Conservation (phyloP, 306 rosid species). For the Cotoneaster glaucophyllus region DNA sequence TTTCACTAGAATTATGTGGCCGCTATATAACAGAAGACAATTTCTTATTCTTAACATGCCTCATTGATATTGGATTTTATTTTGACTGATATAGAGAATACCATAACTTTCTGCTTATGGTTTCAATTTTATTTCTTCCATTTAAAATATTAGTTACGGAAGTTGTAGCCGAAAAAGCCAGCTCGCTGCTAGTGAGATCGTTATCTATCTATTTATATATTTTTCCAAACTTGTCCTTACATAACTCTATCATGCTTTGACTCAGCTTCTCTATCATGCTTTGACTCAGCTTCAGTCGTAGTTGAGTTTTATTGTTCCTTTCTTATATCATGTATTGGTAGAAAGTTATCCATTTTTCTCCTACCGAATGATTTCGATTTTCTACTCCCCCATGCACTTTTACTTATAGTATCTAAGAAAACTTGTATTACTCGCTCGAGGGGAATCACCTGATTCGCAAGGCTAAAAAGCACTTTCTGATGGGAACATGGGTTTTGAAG, state of each 20-base stretch:
- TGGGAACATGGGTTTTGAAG: neutral
- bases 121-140: neutral
- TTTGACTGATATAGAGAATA: neutral
- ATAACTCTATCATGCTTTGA: neutral
- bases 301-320: neutral
- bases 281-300: neutral
- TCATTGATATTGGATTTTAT: neutral
- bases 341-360: neutral
- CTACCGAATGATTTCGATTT: neutral
- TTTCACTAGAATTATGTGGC: too few relatives aligned
- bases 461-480: neutral
- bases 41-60: neutral
- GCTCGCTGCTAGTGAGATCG: neutral
- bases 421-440: neutral
- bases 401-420: neutral
- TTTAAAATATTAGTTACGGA: neutral
- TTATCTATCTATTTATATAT: neutral
- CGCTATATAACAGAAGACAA: neutral
- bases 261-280: neutral
- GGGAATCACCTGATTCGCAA: neutral
- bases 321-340: neutral
- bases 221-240: neutral
- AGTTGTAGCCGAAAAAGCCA: neutral
- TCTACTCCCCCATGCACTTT: neutral
- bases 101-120: neutral